Base-by-base conservation (phyloP, 23 red algal species). In the Gracilaria domingensis region DNA sequence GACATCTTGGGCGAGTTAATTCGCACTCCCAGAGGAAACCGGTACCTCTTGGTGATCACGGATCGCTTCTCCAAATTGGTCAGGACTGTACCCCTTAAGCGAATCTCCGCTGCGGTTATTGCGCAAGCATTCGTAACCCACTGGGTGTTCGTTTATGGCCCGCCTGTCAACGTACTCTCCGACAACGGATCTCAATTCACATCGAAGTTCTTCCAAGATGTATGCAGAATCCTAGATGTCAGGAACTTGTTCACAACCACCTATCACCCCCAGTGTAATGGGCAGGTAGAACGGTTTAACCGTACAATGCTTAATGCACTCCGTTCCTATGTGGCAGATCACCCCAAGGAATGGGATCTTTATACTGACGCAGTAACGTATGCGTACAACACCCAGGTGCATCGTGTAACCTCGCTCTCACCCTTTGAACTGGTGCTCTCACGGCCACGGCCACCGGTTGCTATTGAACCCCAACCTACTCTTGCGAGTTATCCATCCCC, bases 221-320 rank as follows among this genome's bases (percentile, higher is more conserved):
- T 89, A 12, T 78, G 85, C 40, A 40, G 66, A 42, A 77, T 89
- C 11, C 71, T 89, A 21, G 71, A 70, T 17, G 40, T 78, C 13
- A 79, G 29, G 85, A 74, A 79, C 8, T 16, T 89, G 14, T 89
- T 75, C 49, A 79, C 30, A 13, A 76, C 70, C 14, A 89, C 30
- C 17, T 88, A 88, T 77, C 84, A 88, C 50, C 84, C 84, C 23
- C 84, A 88, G n/a, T n/a, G n/a, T n/a, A n/a, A n/a, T n/a, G n/a
- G n/a, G n/a, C n/a, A n/a, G n/a, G n/a, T n/a, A n/a, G n/a, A n/a
- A n/a, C n/a, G n/a, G n/a, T n/a, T n/a, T n/a, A n/a, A n/a, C n/a
- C n/a, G n/a, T n/a, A n/a, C n/a, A n/a, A n/a, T n/a, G n/a, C n/a
- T n/a, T n/a, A n/a, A n/a, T n/a, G n/a, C n/a, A n/a, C n/a, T n/a